These are phyloP conservation scores for Styphnolobium japonicum DNA, from an alignment of 306 rosid species.

Conservation along the genomic window DNA sequence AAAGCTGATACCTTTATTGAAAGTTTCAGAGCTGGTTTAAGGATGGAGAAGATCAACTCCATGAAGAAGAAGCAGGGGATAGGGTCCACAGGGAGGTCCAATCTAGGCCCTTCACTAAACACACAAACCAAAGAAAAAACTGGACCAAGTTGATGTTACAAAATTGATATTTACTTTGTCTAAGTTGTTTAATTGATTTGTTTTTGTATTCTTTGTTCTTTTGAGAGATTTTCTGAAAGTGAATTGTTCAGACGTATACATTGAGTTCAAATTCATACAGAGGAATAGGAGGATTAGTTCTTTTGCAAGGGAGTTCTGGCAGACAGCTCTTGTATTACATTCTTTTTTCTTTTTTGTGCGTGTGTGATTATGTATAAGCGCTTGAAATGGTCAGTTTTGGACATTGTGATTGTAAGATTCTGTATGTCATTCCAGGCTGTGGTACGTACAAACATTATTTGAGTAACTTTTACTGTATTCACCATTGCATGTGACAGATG, in stretches of 20 bases:
- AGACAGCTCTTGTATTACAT: background rate
- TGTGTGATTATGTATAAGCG: background rate
- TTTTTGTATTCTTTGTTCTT: slow-evolving; percentile 21
- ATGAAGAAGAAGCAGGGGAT: slow-evolving; percentile 41
- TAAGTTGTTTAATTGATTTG: background rate
- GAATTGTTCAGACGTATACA: slow-evolving; percentile 7
- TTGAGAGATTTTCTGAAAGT: background rate
- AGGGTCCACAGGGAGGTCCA: slow-evolving; percentile 51
- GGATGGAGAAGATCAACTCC: slow-evolving; percentile 74
- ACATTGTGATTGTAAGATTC: background rate
- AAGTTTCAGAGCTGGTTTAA: slow-evolving; percentile 68
- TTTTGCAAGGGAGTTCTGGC: background rate
- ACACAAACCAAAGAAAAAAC: background rate
- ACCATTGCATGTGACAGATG: background rate
- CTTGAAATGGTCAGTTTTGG: slow-evolving; percentile 3
- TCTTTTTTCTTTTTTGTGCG: background rate
- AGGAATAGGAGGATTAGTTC: background rate
- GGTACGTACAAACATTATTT: background rate
- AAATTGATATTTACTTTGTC: background rate
- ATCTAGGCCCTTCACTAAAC: slow-evolving; percentile 40
- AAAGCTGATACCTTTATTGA: slow-evolving; percentile 79
- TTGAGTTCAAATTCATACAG: slow-evolving; percentile 10
- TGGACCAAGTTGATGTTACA: slow-evolving; percentile 17
- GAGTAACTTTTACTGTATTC: background rate
- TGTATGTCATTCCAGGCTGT: background rate